Evolutionary conservation across 2,329 filamentous ascomycete genomes (phyloP).

Genomic region (Elsinoe ampelina): DNA sequence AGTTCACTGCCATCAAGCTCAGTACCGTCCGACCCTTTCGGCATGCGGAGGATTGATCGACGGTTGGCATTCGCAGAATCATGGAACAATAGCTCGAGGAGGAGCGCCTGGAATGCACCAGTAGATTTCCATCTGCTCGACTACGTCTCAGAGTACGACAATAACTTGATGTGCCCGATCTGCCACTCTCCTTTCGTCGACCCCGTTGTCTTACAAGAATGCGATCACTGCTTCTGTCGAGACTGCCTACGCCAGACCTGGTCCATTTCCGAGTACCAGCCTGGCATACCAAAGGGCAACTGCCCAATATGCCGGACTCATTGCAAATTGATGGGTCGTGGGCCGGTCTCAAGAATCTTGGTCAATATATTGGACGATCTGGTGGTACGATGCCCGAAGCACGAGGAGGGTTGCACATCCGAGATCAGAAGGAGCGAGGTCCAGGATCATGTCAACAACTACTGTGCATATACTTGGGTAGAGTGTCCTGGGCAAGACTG

Average conservation of each 20-base stretch:
- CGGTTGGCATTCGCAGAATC: not conserved
- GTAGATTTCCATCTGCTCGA: slow-evolving; percentile 51
- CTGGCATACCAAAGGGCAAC: slow-evolving; percentile 26
- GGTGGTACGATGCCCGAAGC: slow-evolving; percentile 49
- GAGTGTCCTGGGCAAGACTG: slow-evolving; percentile 45
- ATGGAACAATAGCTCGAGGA: not conserved
- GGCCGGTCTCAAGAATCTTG: slow-evolving; percentile 41
- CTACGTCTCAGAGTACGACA: slow-evolving; percentile 47
- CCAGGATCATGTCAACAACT: slow-evolving; percentile 50
- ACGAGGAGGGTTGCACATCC: slow-evolving; percentile 44
- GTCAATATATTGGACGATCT: slow-evolving; percentile 55
- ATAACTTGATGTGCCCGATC: slow-evolving; percentile 55
- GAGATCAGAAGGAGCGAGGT: slow-evolving; percentile 47
- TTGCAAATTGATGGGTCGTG: slow-evolving; percentile 30
- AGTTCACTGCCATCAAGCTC: not conserved
- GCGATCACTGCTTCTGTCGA: slow-evolving; percentile 56
- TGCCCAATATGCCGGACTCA: slow-evolving; percentile 50
- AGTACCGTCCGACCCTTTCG: not conserved
- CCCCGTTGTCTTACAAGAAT: slow-evolving; percentile 47
- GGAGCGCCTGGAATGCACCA: slow-evolving; percentile 18
- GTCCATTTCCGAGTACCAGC: slow-evolving; percentile 28
- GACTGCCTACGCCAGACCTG: slow-evolving; percentile 47
- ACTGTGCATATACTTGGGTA: slow-evolving; percentile 48
- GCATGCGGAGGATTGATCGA: slow-evolving; percentile 6
- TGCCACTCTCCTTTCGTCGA: slow-evolving; percentile 54